Percentiles rank a stretch among this genome's conserved stretches.
These are phyloP conservation scores for Agrocybe chaxingu DNA, from an alignment of 768 basidiomycete genomes.

Conservation along the genomic window DNA sequence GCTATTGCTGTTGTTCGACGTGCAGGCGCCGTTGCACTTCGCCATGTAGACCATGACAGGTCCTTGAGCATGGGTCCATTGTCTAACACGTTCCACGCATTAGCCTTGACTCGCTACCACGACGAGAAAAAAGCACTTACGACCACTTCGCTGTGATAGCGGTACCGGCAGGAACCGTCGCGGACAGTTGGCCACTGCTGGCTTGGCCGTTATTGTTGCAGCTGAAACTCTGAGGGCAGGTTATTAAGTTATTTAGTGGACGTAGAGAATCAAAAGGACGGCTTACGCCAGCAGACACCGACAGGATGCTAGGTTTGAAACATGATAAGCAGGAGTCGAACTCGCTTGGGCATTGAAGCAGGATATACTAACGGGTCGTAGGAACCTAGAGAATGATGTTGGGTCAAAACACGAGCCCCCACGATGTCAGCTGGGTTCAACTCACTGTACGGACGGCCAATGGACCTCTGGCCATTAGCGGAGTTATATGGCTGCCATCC, in stretches of 20 bases:
- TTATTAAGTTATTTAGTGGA: not conserved
- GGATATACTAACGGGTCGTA: slow-evolving; percentile 28
- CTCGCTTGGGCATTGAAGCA: not conserved
- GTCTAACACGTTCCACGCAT: slow-evolving; percentile 13
- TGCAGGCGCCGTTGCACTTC: slow-evolving; percentile 28
- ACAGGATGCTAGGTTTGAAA: slow-evolving; percentile 18
- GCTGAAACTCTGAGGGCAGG: slow-evolving; percentile 19
- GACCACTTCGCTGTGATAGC: slow-evolving; percentile 32
- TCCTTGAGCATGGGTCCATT: slow-evolving; percentile 31
- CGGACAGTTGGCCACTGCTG: slow-evolving; percentile 26
- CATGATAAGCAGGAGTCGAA: not conserved
- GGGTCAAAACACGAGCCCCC: not conserved
- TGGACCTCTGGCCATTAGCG: slow-evolving; percentile 28
- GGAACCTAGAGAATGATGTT: slow-evolving; percentile 16
- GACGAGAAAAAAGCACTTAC: slow-evolving; percentile 12
- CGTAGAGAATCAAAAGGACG: not conserved
- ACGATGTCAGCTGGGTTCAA: not conserved
- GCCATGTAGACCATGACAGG: slow-evolving; percentile 38
- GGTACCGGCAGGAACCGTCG: slow-evolving; percentile 30
- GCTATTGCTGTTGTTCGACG: slow-evolving; percentile 26
- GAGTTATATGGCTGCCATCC: slow-evolving; percentile 37
- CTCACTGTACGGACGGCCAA: slow-evolving; percentile 32
- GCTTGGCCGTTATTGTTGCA: slow-evolving; percentile 36
- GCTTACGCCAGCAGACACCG: slow-evolving; percentile 18
- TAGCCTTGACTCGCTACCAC: not conserved